These are phyloP conservation scores for Diphasiastrum complanatum DNA, from an alignment of 83 land plant genomes.

Conservation along the genomic window DNA sequence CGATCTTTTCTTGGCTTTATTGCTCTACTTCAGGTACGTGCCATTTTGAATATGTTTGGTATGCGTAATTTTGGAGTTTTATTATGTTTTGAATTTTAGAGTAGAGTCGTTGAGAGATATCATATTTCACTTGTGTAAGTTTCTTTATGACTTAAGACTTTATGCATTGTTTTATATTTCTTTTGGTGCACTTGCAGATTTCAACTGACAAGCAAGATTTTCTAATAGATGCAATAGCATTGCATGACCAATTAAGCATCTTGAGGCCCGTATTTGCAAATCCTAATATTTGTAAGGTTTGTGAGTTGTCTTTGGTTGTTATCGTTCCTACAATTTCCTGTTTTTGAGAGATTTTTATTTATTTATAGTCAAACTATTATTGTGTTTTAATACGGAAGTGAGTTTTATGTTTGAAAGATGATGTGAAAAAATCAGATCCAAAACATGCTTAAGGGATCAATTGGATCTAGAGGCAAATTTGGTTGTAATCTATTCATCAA, in stretches of 20 bases:
- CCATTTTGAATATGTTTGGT: not conserved
- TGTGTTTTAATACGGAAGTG: too few species aligned
- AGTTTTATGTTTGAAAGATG: too few species aligned
- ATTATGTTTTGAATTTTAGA: not conserved
- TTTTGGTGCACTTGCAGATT: constrained; percentile 41
- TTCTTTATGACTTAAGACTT: constrained; percentile 2
- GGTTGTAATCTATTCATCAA: too few species aligned
- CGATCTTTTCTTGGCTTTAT: constrained; percentile 90
- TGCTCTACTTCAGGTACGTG: constrained; percentile 75
- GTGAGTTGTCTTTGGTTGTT: constrained; percentile 7
- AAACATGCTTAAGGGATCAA: too few species aligned
- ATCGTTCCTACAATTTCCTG: too few species aligned
- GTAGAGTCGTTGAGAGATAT: not conserved
- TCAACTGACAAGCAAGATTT: constrained; percentile 72
- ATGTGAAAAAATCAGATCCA: too few species aligned
- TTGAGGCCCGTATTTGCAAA: constrained; percentile 72
- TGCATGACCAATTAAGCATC: constrained; percentile 75
- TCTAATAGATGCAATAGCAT: constrained; percentile 74
- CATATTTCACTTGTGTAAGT: not conserved
- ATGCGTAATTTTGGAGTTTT: not conserved
- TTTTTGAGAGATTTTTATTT: too few species aligned
- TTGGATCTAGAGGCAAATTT: too few species aligned
- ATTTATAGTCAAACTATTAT: too few species aligned
- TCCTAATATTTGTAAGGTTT: constrained; percentile 79
- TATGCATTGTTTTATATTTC: not conserved